Conservation (phyloP, 2,329 filamentous ascomycete species). For the Xylaria sp. region DNA sequence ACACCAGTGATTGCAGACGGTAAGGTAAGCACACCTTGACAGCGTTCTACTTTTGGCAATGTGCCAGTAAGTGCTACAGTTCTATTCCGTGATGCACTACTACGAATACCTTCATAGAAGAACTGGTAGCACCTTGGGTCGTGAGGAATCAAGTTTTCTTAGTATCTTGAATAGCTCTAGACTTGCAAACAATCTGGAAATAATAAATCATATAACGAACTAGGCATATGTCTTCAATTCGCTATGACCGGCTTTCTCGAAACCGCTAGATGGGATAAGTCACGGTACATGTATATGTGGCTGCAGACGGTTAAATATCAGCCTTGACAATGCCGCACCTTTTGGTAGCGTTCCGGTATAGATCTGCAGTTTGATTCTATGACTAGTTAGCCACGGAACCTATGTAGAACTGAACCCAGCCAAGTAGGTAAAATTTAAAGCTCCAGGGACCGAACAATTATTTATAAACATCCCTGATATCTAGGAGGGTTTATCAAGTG, state of each 20-base stretch:
- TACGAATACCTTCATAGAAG: background rate
- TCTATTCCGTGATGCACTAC: too few relatives aligned
- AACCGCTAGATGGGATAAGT: background rate
- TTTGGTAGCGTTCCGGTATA: too few relatives aligned
- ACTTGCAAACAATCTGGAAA: background rate
- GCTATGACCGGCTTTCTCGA: background rate
- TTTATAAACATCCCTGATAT: background rate
- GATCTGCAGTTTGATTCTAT: too few relatives aligned
- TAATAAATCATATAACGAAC: background rate
- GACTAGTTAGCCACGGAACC: background rate
- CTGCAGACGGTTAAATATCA: too few relatives aligned
- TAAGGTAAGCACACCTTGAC: too few relatives aligned
- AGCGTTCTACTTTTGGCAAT: too few relatives aligned
- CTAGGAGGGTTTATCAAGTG: background rate
- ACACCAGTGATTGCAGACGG: too few relatives aligned
- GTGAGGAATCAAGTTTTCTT: background rate
- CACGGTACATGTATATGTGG: too few relatives aligned
- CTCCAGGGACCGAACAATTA: background rate
- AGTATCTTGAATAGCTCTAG: background rate
- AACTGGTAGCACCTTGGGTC: background rate
- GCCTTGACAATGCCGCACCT: too few relatives aligned
- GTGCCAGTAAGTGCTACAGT: too few relatives aligned
- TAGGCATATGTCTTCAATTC: background rate
- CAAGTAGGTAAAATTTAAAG: background rate
- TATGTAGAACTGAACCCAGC: background rate